Evolutionary conservation across 495 filamentous ascomycete species (phyloP), one percentile per base, ranked within the genome.

Genomic region (Aspergillus incahuasiensis): DNA sequence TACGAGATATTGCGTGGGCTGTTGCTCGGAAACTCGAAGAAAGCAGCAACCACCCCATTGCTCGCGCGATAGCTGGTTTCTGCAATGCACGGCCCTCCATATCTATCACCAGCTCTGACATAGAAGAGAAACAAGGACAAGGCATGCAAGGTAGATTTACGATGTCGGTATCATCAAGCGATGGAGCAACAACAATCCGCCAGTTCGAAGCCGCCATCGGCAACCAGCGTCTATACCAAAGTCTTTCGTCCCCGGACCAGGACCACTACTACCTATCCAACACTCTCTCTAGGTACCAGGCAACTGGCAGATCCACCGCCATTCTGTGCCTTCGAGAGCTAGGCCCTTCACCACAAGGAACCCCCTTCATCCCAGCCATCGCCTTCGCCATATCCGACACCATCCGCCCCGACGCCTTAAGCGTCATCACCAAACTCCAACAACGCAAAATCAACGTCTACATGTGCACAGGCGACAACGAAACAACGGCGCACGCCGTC

Each of bases 391-490:
- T 48, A 68, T 84, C 56, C 60, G 92, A 97, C 63, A 85, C 88
- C 1, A 78, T 96, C 58, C 88, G 94, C 3, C 82, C 86, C 4
- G 90, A 95, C 65, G 84, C 92, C 0, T 66, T 75, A 18, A 57
- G 67, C 6, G 82, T 92, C 25, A 82, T 97, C 61, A 63, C 69
- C 6, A 73, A 85, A n/a, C 84, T 97, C 6, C 79, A 84, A 52
- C 68, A 80, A 20, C 80, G 78, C 22, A 75, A 65, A 22, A 84
- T 89, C 50, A 77, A 82, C 3, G 87, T 95, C 22, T 96, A 85
- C 82, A 95, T 97, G 90, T 86, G 95, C 42, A 94, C 91, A 3
- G 92, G 92, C 15, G 92, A 97, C 68, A 79, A 79, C 59, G 63
- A 70, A 40, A 75, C 53, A 35, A 79, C 76, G n/a, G 82, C 82